Evolutionary conservation across 257 asterid genomes (phyloP), one percentile per base, ranked within the genome.

Genomic region (Solanum acaule): DNA sequence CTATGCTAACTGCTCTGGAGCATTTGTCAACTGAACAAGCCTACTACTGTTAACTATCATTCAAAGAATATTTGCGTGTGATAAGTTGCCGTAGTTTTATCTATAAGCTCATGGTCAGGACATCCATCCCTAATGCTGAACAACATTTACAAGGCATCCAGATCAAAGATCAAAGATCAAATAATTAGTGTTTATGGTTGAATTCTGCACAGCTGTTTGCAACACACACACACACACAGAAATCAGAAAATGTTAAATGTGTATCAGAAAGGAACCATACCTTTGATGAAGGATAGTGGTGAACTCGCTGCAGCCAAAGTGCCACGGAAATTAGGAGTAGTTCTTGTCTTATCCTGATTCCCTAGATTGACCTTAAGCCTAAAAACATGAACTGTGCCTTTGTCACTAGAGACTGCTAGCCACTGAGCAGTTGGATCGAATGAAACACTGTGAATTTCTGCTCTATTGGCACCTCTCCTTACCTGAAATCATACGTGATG

Each of bases 401-500:
- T 96, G 93, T 94, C 98, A 89, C 99, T 96, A 3, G 99, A 94
- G 90, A 96, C 98, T 27, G 95, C 98, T 92, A 96, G 90, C 99
- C 99, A 96, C 91, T 93, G 96, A 90, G 93, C 93, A 90, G 95
- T 94, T 67, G 99, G 98, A 79, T 98, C 94, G 70, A 96, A 91
- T 79, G 98, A 93, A 90, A 96, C 92, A 87, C 96, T 92, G 87
- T 93, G 94, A 42, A 96, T 94, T 90, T 95, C 98, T 35, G 99
- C 98, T 93, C 89, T 92, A 91, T 95, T 98, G 27, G 87, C 93
- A 65, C 99, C 99, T 92, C 99, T 93, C 88, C 99, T 98, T 46
- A 96, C 98, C 99, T 96, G 88, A 49, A 34, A 34, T 49, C 86
- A 49, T 20, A 49, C 37, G 22, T 49, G 68, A 10, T 42, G 4